Evolutionary conservation across 2,329 filamentous ascomycete species (phyloP).

Genomic region (Aspergillus sp.): DNA sequence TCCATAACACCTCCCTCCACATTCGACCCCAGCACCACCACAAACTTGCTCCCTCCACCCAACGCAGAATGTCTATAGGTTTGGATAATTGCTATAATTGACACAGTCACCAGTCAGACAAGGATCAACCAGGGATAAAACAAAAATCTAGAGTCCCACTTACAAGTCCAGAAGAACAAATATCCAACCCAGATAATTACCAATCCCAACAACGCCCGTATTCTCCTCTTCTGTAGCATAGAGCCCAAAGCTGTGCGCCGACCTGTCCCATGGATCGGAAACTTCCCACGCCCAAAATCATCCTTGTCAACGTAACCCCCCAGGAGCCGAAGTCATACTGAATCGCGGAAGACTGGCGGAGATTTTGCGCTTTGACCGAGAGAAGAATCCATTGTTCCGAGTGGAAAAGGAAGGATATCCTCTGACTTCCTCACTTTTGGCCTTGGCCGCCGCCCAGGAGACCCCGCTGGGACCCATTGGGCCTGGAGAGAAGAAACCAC

Average conservation of each 20-base stretch:
- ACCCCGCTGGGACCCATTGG: constrained; percentile 39
- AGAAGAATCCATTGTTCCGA: constrained; percentile 81
- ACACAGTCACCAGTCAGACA: constrained; percentile 14
- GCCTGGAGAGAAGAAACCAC: constrained; percentile 30
- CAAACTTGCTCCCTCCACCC: constrained; percentile 83
- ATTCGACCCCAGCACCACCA: constrained; percentile 90
- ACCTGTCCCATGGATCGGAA: constrained; percentile 6
- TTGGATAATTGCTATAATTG: constrained; percentile 48
- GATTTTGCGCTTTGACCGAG: constrained; percentile 73
- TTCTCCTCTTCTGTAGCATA: constrained; percentile 62
- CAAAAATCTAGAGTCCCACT: constrained; percentile 31
- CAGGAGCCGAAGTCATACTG: constrained; percentile 38
- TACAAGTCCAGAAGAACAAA: constrained; percentile 70
- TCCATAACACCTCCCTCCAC: constrained; percentile 97
- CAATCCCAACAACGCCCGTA: constrained; percentile 57
- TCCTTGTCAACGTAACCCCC: constrained; percentile 69
- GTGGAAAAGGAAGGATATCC: constrained; percentile 76
- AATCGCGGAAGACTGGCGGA: constrained; percentile 76
- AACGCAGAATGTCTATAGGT: constrained; percentile 68
- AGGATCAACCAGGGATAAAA: constrained; percentile 7
- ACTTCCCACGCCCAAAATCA: constrained; percentile 53
- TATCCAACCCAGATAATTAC: constrained; percentile 58
- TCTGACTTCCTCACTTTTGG: constrained; percentile 67
- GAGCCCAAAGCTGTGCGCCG: constrained; percentile 28
- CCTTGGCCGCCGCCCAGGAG: constrained; percentile 79